Conservation (phyloP, 441 rosid genomes). For the Jatropha multifida region DNA sequence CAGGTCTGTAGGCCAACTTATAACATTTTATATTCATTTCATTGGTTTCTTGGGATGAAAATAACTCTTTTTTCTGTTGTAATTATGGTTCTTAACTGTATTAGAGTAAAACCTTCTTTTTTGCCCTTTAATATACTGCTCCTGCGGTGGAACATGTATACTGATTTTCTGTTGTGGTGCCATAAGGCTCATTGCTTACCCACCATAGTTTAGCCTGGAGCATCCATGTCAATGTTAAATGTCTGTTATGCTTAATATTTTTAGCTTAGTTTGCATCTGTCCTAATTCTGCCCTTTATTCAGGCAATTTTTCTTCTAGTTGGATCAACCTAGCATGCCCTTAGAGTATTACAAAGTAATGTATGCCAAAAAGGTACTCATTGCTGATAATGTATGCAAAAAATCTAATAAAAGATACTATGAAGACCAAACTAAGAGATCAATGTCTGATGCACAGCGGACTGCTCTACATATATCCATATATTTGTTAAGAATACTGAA, state of each 20-base stretch:
- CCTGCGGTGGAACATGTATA: neutral
- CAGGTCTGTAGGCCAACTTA: conserved; percentile 63
- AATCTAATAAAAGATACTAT: neutral
- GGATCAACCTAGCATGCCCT: conserved; percentile 10
- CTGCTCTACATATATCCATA: neutral
- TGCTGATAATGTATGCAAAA: too few relatives aligned
- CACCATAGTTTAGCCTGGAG: conserved; percentile 7
- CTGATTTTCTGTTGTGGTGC: conserved; percentile 13
- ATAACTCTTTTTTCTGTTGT: conserved; percentile 1
- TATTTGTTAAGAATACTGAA: neutral
- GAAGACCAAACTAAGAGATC: neutral
- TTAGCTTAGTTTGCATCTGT: too few relatives aligned
- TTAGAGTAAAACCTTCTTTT: conserved; percentile 17
- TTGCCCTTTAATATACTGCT: conserved; percentile 16
- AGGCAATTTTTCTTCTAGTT: neutral
- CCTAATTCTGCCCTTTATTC: too few relatives aligned
- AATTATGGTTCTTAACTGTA: conserved; percentile 5
- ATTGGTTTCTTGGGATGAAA: conserved; percentile 23
- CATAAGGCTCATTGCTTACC: conserved; percentile 17
- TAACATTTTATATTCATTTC: conserved; percentile 24
- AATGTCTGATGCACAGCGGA: neutral
- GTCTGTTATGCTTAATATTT: neutral
- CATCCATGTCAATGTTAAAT: conserved; percentile 6
- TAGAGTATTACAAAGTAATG: neutral
- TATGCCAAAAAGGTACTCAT: neutral